A percentile compares a stretch with the other conserved stretches of the same genome.
These are phyloP conservation scores for Naegleria fowleri DNA, from an alignment of 208 protist species.

Conservation along the genomic window DNA sequence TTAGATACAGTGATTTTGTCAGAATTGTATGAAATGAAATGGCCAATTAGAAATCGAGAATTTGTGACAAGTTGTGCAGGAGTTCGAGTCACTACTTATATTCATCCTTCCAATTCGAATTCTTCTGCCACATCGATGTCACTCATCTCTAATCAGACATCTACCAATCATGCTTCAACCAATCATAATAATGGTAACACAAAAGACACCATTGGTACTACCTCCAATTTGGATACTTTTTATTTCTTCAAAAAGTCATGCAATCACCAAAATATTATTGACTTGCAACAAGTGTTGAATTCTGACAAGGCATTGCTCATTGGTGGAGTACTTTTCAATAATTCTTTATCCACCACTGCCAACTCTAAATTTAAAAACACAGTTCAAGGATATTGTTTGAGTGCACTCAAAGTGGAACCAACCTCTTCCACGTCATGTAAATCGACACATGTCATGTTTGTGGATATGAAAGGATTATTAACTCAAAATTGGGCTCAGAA, in stretches of 20 bases:
- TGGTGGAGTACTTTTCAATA: too few species aligned
- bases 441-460: neutral
- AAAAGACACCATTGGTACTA: neutral
- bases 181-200: too few species aligned
- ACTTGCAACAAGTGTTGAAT: too few species aligned
- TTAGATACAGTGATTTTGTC: neutral
- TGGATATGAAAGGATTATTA: neutral
- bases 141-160: too few species aligned
- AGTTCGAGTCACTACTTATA: too few species aligned
- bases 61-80: neutral
- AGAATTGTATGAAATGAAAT: neutral
- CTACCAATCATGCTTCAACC: too few species aligned
- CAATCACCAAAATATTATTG: neutral
- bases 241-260: neutral
- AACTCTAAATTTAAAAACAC: neutral
- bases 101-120: too few species aligned
- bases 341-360: too few species aligned
- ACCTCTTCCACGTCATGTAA: neutral
- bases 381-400: neutral
- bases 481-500: neutral
- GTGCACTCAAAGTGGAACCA: neutral
- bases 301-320: too few species aligned
- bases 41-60: neutral
- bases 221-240: neutral
- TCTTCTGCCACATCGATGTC: too few species aligned